phyloP scores from a whole-genome alignment of 441 rosid genomes.

The Populus hybrid region DNA sequence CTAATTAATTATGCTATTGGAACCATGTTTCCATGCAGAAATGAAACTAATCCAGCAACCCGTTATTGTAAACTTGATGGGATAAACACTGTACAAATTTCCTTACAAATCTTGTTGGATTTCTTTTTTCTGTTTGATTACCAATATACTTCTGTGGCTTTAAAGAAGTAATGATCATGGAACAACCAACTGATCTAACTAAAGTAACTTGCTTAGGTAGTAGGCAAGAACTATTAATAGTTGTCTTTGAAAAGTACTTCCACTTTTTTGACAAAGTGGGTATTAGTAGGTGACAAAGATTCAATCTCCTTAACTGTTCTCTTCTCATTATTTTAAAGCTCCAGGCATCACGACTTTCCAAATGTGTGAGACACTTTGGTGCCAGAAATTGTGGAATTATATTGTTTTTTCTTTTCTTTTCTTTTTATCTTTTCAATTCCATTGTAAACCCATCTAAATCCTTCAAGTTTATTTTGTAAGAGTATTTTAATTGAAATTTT shows the following conservation, averaged over 20 bases:
- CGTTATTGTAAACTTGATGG: not conserved
- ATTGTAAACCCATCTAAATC: not conserved
- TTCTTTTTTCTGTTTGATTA: too few relatives aligned
- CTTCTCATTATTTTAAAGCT: not conserved
- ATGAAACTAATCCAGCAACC: not conserved
- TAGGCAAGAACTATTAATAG: not conserved
- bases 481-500: too few relatives aligned
- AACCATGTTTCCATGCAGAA: not conserved
- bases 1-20: not conserved
- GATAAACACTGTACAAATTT: too few relatives aligned
- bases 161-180: not conserved
- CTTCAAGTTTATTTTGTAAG: too few relatives aligned
- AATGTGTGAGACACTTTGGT: too few relatives aligned
- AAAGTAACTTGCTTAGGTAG: not conserved
- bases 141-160: not conserved
- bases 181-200: not conserved
- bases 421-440: too few relatives aligned
- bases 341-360: not conserved
- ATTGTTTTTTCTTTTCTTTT: too few relatives aligned
- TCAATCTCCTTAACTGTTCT: not conserved
- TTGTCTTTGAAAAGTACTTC: constrained; percentile 15
- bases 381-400: not conserved
- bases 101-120: not conserved
- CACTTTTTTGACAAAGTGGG: constrained; percentile 27
- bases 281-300: constrained; percentile 22